Evolutionary conservation across 176 grass and related monocot genomes (phyloP), one percentile per base, ranked within the genome.

Genomic region (Cocos nucifera): DNA sequence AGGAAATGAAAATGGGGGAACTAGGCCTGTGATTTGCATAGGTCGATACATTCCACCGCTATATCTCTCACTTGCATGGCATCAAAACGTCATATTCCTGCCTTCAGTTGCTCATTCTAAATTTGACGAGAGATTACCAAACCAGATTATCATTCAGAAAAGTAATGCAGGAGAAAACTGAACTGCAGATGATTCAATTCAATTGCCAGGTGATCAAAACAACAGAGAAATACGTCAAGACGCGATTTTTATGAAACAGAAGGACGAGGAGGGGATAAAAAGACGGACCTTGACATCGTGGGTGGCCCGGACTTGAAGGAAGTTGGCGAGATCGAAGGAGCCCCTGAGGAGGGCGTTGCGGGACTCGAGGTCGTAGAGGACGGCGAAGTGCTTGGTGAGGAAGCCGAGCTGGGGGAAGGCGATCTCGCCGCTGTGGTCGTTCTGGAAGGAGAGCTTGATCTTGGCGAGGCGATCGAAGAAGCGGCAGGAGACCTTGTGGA

Each of bases 401-500:
- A 85, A 62, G 26, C 62, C 72, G 18, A 85, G 61, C 28, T 85
- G 76, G 52, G 72, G 52, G 54, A 26, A 22, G 29, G 23, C 10
- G 67, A 92, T 29, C 50, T 56, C 18, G 50, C 75, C 66, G 0
- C 19, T 61, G 16, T 24, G 53, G 4, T 57, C 77, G 17, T 85
- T 76, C 62, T 75, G 53, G 4, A 80, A 4, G 44, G 72, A 67
- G 57, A 85, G 57, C 1, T 72, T 71, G 61, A 85, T 55, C 82
- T 85, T 85, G 12, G 77, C 72, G 62, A 85, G 10, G 25, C 77
- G 76, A 57, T 76, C 67, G n/a, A 80, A 62, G 20, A 85, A 19
- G 57, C 77, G 71, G 76, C 72, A 85, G 39, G 82, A 85, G 57
- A 85, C 18, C 62, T 77, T 71, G 57, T 85, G 82, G 32, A 72